Conservation (phyloP, 768 basidiomycete genomes). For the Amanita subjunquillea region DNA sequence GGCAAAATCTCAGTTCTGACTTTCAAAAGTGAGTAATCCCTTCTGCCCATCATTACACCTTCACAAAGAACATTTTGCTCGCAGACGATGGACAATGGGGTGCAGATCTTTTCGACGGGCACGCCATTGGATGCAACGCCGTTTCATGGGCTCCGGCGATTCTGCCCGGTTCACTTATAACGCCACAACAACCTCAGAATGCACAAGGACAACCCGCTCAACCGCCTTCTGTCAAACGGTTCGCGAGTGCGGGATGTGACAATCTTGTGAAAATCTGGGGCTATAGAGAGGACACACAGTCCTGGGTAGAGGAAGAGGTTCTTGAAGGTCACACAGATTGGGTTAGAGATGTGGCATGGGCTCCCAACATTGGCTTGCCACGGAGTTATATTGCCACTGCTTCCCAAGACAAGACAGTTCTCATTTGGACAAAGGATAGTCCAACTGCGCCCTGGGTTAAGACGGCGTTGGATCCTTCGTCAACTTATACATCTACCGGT, state of each 20-base stretch:
- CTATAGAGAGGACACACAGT: constrained; percentile 77
- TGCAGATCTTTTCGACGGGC: constrained; percentile 89
- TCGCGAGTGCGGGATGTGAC: constrained; percentile 94
- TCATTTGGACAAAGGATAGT: constrained; percentile 86
- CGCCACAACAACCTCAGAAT: constrained; percentile 39
- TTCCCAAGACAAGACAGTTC: constrained; percentile 85
- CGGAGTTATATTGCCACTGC: constrained; percentile 94
- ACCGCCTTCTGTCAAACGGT: constrained; percentile 70
- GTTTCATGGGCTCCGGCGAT: constrained; percentile 96
- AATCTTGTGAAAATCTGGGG: constrained; percentile 93
- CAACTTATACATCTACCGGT: constrained; percentile 33
- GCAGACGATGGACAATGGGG: constrained; percentile 95
- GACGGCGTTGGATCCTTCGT: constrained; percentile 67
- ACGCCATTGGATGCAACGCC: constrained; percentile 94
- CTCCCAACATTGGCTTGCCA: constrained; percentile 92
- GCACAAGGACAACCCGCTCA: constrained; percentile 35
- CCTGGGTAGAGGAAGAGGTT: constrained; percentile 85
- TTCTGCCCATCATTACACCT: neutral
- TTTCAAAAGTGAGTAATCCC: constrained; percentile 73
- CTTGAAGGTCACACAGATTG: constrained; percentile 93
- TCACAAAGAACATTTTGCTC: neutral
- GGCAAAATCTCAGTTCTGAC: constrained; percentile 94
- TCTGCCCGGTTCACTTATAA: constrained; percentile 76
- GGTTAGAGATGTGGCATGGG: constrained; percentile 99
- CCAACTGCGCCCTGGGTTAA: constrained; percentile 70